Conservation (phyloP, 2,329 filamentous ascomycete species). For the Monosporascus sp. region DNA sequence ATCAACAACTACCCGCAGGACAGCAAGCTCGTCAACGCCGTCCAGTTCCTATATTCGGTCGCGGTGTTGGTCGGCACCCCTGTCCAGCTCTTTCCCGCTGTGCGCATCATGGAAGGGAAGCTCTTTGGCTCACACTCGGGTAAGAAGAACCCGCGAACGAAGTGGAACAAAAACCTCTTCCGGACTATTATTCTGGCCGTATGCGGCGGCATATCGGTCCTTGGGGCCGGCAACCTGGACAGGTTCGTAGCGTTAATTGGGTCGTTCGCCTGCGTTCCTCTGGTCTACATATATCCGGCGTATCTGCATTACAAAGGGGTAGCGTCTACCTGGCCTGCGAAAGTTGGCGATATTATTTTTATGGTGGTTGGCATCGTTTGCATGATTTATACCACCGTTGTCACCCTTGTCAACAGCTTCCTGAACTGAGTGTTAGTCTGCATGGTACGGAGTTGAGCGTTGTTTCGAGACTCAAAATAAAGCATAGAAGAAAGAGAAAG, state of each 20-base stretch:
- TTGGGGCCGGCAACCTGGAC: slow-evolving; percentile 65
- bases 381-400: slow-evolving; percentile 66
- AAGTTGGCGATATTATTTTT: slow-evolving; percentile 55
- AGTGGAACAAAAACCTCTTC: slow-evolving; percentile 74
- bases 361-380: slow-evolving; percentile 59
- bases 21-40: slow-evolving; percentile 67
- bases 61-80: slow-evolving; percentile 70
- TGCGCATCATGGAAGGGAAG: slow-evolving; percentile 65
- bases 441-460: too few relatives aligned
- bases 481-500: too few relatives aligned
- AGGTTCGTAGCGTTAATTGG: slow-evolving; percentile 72
- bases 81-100: slow-evolving; percentile 69
- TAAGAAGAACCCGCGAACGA: slow-evolving; percentile 58
- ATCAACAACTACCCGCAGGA: slow-evolving; percentile 72
- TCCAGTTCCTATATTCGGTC: slow-evolving; percentile 70
- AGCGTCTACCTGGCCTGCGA: slow-evolving; percentile 51
- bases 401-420: slow-evolving; percentile 50
- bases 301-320: slow-evolving; percentile 65
- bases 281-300: slow-evolving; percentile 74
- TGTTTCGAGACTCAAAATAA: too few relatives aligned
- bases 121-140: slow-evolving; percentile 65
- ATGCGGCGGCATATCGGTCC: slow-evolving; percentile 57
- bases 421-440: slow-evolving; percentile 5
- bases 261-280: slow-evolving; percentile 66
- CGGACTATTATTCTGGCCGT: slow-evolving; percentile 51